phyloP scores from a whole-genome alignment of 176 grass and related monocot species.

The Dendrocalamus sinicus region DNA sequence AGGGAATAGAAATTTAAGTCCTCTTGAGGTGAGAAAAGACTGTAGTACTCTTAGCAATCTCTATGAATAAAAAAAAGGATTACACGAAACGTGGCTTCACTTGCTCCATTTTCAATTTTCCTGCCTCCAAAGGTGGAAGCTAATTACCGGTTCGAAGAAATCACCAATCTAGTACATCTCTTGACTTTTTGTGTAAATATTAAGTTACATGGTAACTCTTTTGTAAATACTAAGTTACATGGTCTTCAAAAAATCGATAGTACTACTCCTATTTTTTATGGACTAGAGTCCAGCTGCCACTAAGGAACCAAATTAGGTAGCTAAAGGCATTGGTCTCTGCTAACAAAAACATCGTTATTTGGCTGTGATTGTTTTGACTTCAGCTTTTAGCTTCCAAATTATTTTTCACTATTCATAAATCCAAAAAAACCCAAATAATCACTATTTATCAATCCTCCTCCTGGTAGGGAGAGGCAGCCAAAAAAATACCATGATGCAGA shows the following conservation, averaged over 20 bases:
- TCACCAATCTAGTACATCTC: background rate
- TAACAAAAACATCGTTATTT: background rate
- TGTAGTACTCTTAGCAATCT: no score
- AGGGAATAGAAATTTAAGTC: no score
- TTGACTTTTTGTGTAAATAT: background rate
- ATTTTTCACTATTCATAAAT: no score
- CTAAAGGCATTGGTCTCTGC: conserved; percentile 13
- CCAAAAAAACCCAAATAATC: no score
- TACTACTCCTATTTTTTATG: background rate
- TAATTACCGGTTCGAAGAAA: background rate
- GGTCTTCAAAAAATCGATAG: background rate
- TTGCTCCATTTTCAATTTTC: background rate
- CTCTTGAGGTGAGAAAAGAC: no score
- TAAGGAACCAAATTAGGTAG: background rate
- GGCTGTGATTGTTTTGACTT: no score
- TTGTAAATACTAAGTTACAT: background rate
- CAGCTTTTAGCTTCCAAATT: no score
- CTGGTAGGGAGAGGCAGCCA: background rate
- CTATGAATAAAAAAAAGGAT: background rate
- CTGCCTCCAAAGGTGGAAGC: background rate
- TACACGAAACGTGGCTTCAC: background rate
- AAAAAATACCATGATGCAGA: background rate
- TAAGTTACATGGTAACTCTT: background rate
- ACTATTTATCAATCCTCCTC: background rate
- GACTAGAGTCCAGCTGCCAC: background rate